Percentiles rank a stretch among this genome's conserved stretches.
phyloP scores from a whole-genome alignment of 2,329 filamentous ascomycete species.

The Pyricularia sp. region DNA sequence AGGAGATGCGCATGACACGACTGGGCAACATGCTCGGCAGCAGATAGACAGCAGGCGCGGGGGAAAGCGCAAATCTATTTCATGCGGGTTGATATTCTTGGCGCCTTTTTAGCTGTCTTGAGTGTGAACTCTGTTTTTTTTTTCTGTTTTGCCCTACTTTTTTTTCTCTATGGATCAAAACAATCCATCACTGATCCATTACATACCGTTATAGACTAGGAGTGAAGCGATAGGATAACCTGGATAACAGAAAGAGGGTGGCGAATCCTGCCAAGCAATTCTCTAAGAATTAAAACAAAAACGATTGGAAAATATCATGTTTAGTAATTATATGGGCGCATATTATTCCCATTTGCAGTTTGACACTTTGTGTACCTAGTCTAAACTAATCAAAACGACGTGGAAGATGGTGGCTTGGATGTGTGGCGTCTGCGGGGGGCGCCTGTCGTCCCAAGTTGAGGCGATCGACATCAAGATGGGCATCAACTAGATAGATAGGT shows the following conservation, averaged over 20 bases:
- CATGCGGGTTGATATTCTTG: too few relatives aligned
- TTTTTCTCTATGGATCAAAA: too few relatives aligned
- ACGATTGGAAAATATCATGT: not conserved
- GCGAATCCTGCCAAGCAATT: not conserved
- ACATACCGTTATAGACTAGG: not conserved
- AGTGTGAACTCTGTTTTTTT: too few relatives aligned
- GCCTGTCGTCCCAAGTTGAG: not conserved
- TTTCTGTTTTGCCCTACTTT: not conserved
- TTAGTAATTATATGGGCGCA: not conserved
- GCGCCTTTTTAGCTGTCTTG: too few relatives aligned
- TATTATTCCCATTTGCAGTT: not conserved
- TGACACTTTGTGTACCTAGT: not conserved
- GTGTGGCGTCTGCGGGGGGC: not conserved
- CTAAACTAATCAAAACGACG: not conserved
- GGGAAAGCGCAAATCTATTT: too few relatives aligned
- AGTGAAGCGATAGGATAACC: not conserved
- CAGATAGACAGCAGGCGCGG: too few relatives aligned
- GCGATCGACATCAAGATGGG: not conserved
- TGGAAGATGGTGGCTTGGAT: not conserved
- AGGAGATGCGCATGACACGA: too few relatives aligned
- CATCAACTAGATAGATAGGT: not conserved
- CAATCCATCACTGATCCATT: too few relatives aligned
- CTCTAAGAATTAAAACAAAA: not conserved
- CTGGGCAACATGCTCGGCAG: too few relatives aligned
- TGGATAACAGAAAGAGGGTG: not conserved